A percentile compares a stretch with the other conserved stretches of the same genome.
These are phyloP conservation scores for Calonectria hawksworthii DNA, from an alignment of 2,329 filamentous ascomycete genomes.

Conservation along the genomic window DNA sequence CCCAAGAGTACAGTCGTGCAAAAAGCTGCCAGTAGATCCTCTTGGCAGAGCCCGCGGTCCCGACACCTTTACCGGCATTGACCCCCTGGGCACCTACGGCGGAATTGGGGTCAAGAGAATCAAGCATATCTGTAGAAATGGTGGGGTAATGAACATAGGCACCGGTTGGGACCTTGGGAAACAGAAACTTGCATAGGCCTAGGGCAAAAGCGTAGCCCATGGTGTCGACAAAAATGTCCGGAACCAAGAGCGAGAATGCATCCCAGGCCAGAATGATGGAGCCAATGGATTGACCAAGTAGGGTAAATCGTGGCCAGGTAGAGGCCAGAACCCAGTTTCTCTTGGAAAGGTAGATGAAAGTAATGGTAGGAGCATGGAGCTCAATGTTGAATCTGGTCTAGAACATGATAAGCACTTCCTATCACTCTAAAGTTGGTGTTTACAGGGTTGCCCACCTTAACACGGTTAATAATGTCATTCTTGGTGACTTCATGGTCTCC, in stretches of 20 bases:
- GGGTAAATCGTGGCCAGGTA: slow-evolving; percentile 92
- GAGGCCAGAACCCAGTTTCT: slow-evolving; percentile 87
- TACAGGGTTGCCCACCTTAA: slow-evolving; percentile 68
- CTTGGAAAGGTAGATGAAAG: slow-evolving; percentile 92
- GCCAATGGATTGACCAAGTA: slow-evolving; percentile 93
- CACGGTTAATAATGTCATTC: slow-evolving; percentile 80
- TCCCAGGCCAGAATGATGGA: slow-evolving; percentile 91
- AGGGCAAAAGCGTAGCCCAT: slow-evolving; percentile 98
- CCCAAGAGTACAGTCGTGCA: slow-evolving; percentile 83
- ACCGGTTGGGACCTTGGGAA: slow-evolving; percentile 83
- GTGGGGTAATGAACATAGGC: slow-evolving; percentile 99
- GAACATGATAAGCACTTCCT: slow-evolving; percentile 30
- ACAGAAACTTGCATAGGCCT: slow-evolving; percentile 85
- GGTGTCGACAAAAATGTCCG: slow-evolving; percentile 95
- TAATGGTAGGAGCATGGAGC: slow-evolving; percentile 84
- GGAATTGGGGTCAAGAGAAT: slow-evolving; percentile 78
- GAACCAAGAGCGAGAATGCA: slow-evolving; percentile 90
- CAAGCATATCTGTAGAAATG: slow-evolving; percentile 97
- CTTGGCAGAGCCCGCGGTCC: slow-evolving; percentile 79
- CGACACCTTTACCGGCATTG: slow-evolving; percentile 86
- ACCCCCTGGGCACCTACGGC: slow-evolving; percentile 76
- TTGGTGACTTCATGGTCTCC: slow-evolving; percentile 93
- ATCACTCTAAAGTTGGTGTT: background rate
- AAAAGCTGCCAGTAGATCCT: slow-evolving; percentile 89
- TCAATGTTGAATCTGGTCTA: slow-evolving; percentile 92